Evolutionary conservation across 2,329 filamentous ascomycete genomes (phyloP).

Genomic region (Pseudohalonectria lignicola): DNA sequence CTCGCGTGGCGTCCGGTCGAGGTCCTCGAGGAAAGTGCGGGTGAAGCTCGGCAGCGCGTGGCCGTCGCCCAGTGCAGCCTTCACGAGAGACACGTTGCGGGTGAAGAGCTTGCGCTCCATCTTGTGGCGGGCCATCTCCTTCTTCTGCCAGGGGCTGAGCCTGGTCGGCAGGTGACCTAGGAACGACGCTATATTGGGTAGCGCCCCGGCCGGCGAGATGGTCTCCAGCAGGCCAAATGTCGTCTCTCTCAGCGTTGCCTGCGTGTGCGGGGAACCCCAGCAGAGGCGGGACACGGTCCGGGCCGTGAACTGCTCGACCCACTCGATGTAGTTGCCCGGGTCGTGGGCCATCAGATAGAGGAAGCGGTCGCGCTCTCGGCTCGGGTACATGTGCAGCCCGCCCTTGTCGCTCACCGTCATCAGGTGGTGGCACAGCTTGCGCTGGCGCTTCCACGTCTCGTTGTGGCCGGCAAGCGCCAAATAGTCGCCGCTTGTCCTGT

Average conservation of each 20-base stretch:
- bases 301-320: constrained; percentile 34
- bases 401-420: constrained; percentile 26
- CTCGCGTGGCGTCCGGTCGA: constrained; percentile 10
- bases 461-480: constrained; percentile 31
- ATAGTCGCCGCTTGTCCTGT: constrained; percentile 33
- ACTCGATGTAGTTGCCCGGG: constrained; percentile 29
- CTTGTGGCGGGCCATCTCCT: constrained; percentile 26
- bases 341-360: constrained; percentile 27
- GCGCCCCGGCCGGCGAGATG: constrained; percentile 31
- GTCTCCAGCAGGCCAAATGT: constrained; percentile 33
- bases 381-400: constrained; percentile 28
- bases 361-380: constrained; percentile 32
- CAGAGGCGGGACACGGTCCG: constrained; percentile 31
- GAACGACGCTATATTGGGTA: constrained; percentile 28
- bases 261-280: constrained; percentile 31
- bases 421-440: constrained; percentile 30
- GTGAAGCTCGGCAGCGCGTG: constrained; percentile 27
- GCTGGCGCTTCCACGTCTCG: constrained; percentile 36
- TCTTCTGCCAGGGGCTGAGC: constrained; percentile 32
- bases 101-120: constrained; percentile 26
- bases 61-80: constrained; percentile 17
- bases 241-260: constrained; percentile 27
- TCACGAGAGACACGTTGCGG: constrained; percentile 24
- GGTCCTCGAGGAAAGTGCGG: constrained; percentile 24
- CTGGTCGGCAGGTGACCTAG: constrained; percentile 24